Evolutionary conservation across 2,329 filamentous ascomycete species (phyloP), one percentile per base, ranked within the genome.

Genomic region (Teratosphaeria viscida): DNA sequence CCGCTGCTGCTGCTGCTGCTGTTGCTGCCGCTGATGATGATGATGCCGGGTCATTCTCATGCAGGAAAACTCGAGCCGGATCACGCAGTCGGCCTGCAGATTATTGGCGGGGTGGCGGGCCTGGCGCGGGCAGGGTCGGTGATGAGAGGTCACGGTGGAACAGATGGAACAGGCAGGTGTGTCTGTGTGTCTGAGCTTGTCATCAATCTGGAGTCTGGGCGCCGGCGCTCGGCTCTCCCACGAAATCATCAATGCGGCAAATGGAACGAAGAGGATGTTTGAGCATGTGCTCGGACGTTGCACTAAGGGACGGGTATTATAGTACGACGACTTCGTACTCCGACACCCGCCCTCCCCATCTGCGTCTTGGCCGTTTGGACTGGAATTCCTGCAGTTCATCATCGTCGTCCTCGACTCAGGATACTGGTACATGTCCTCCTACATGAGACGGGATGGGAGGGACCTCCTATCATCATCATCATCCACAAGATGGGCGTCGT

Each of bases 41-140:
- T 47, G 55, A 56, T 56, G 23, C 55, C 55, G 12, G 55, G 43
- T 56, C 55, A 56, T 39, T 32, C 55, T 56, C 55, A 56, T 39
- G 55, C 55, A 56, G 26, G 23, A 54, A 54, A 37, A 54, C 27
- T 29, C 53, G 53, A 32, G 10, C 27, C 26, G 53, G n/a, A 32
- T n/a, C 53, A 19, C 43, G 19, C 43, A 49, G 5, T 32, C 27
- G 5, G 52, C n/a, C 34, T 54, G 53, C 53, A n/a, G 23, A 32
- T 54, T 23, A 23, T 23, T 23, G 23, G 23, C 23, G 23, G 23
- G 23, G 1, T 14, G 27, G 27, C 53, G 8, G 12, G 23, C 6
- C 26, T 19, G 23, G 23, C 27, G 14, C 16, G 27, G 7, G 2
- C 53, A 23, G 53, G 12, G 23, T 16, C 53, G 19, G 53, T 34